These are phyloP conservation scores for Cutaneotrichosporon sp. DNA, from an alignment of 1,284 basidiomycete genomes.

Conservation along the genomic window DNA sequence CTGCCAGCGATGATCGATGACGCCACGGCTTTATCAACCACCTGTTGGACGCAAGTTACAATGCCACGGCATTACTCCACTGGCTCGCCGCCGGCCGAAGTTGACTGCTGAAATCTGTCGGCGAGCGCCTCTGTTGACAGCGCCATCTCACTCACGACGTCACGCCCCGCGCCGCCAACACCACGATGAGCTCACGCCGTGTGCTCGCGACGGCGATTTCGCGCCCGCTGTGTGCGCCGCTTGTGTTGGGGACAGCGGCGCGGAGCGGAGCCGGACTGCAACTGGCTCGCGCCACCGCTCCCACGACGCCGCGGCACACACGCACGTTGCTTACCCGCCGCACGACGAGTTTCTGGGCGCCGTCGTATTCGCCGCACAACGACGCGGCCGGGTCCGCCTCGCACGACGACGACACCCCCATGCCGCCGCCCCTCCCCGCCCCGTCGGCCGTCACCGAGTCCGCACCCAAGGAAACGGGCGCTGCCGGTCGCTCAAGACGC, in stretches of 20 bases:
- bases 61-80: too few relatives aligned
- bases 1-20: too few relatives aligned
- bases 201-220: neutral
- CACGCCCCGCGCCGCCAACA: neutral
- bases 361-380: conserved; percentile 1
- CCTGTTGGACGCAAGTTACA: too few relatives aligned
- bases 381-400: neutral
- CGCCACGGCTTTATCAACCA: too few relatives aligned
- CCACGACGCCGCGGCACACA: neutral
- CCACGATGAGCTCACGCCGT: neutral
- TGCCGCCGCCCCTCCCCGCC: conserved; percentile 7
- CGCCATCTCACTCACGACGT: neutral
- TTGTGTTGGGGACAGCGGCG: too few relatives aligned
- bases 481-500: conserved; percentile 5
- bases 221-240: neutral
- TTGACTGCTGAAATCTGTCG: too few relatives aligned
- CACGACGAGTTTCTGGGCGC: conserved; percentile 23
- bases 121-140: neutral
- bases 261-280: too few relatives aligned
- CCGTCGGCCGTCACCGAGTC: conserved; percentile 9
- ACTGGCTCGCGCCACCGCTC: too few relatives aligned
- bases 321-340: conserved; percentile 7
- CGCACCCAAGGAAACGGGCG: neutral
- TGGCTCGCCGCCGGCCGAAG: too few relatives aligned
- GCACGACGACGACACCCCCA: conserved; percentile 1